Evolutionary conservation across 78 protist genomes (phyloP).

Genomic region (Dictyostelium intermedium): DNA sequence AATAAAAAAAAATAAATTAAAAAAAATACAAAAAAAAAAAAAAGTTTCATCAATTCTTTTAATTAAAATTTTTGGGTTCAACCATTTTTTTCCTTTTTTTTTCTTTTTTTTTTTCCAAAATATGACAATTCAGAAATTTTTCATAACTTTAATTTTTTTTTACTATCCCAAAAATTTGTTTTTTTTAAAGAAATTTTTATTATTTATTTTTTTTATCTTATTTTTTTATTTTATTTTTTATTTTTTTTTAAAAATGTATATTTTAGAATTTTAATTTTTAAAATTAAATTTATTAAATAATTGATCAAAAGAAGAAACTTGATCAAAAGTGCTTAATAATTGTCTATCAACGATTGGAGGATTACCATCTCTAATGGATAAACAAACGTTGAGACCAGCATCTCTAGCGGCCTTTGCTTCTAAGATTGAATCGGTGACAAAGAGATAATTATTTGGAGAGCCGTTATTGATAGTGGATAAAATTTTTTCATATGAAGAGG

Average conservation of each 20-base stretch:
- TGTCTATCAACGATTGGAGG: not conserved
- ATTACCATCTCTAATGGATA: slow-evolving; percentile 64
- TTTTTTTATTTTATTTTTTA: not conserved
- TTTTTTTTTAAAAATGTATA: not conserved
- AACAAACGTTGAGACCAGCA: not conserved
- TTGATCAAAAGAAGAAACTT: slow-evolving; percentile 31
- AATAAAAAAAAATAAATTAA: not conserved
- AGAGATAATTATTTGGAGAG: slow-evolving; percentile 18
- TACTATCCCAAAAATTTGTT: too few species aligned
- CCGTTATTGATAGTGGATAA: slow-evolving; percentile 12
- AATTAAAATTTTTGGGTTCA: not conserved
- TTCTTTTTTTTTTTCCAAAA: not conserved
- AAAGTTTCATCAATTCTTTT: not conserved
- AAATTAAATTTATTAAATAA: slow-evolving; percentile 42
- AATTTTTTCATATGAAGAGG: slow-evolving; percentile 62
- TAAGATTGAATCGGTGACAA: slow-evolving; percentile 81
- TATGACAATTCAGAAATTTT: too few species aligned
- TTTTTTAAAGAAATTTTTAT: too few species aligned
- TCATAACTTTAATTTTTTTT: too few species aligned
- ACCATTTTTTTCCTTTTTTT: not conserved
- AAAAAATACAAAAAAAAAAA: not conserved
- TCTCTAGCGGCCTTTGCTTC: slow-evolving; percentile 84
- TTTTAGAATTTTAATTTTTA: slow-evolving; percentile 11
- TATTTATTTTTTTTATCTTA: not conserved
- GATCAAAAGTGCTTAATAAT: not conserved